Evolutionary conservation across 805 yeast genomes (phyloP).

Genomic region (Kodamaea jinghongensis): DNA sequence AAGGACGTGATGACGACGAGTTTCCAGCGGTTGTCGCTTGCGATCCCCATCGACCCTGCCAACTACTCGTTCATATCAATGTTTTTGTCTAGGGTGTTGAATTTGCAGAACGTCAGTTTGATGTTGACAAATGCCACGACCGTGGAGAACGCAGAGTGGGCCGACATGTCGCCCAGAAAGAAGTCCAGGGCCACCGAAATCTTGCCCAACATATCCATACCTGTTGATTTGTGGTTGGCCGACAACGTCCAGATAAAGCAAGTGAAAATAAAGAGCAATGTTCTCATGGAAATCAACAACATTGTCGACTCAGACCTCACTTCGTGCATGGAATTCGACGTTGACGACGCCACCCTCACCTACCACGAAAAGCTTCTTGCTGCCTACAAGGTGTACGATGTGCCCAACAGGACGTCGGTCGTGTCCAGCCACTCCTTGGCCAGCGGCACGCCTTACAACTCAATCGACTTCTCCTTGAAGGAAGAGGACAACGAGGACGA

Average conservation of each 20-base stretch:
- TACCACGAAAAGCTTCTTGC: constrained; percentile 31
- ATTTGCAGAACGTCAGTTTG: constrained; percentile 11
- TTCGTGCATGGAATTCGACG: background rate
- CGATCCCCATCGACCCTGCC: constrained; percentile 26
- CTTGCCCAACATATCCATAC: constrained; percentile 32
- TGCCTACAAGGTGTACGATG: constrained; percentile 33
- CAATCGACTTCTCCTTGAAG: constrained; percentile 13
- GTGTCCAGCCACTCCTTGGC: constrained; percentile 4
- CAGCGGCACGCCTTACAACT: constrained; percentile 8
- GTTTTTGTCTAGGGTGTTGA: constrained; percentile 24
- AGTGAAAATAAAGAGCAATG: constrained; percentile 28
- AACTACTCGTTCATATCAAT: constrained; percentile 25
- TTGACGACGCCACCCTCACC: constrained; percentile 25
- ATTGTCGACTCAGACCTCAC: constrained; percentile 24
- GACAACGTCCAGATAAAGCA: constrained; percentile 31
- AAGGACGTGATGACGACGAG: constrained; percentile 4
- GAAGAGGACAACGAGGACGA: constrained; percentile 19
- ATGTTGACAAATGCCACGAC: constrained; percentile 1
- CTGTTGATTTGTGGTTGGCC: constrained; percentile 37
- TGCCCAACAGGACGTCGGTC: constrained; percentile 12
- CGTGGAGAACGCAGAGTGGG: background rate
- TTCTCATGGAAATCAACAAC: constrained; percentile 32
- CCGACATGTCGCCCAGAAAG: background rate
- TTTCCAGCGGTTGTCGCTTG: constrained; percentile 22
- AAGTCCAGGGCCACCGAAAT: constrained; percentile 19